Conservation (phyloP, 2,329 filamentous ascomycete species). For the Dothistroma pini region DNA sequence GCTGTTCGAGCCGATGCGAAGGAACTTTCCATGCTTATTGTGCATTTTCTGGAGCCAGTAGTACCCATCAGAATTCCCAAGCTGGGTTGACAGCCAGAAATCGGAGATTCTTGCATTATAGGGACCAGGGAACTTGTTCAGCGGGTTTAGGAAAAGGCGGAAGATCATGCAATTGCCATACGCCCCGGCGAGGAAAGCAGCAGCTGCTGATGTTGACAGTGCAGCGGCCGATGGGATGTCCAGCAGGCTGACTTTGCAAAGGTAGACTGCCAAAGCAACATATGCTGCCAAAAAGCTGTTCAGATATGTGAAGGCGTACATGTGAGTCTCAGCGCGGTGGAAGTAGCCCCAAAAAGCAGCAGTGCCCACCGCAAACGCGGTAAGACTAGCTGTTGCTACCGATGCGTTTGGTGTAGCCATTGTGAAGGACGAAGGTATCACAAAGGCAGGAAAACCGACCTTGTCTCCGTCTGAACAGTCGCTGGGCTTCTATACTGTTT, state of each 20-base stretch:
- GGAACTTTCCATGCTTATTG: constrained; percentile 34
- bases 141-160: constrained; percentile 35
- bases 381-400: constrained; percentile 2
- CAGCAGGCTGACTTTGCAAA: constrained; percentile 20
- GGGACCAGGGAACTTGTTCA: constrained; percentile 37
- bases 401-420: background rate
- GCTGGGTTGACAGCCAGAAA: constrained; percentile 32
- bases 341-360: constrained; percentile 26
- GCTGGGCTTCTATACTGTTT: background rate
- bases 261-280: constrained; percentile 14
- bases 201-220: constrained; percentile 10
- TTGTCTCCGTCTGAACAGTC: background rate
- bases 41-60: constrained; percentile 34
- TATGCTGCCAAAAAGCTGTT: constrained; percentile 22
- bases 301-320: constrained; percentile 27
- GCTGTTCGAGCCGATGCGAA: constrained; percentile 38
- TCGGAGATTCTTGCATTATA: constrained; percentile 33
- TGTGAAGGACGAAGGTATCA: background rate
- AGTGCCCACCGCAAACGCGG: constrained; percentile 13
- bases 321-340: constrained; percentile 29
- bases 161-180: constrained; percentile 37
- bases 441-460: background rate
- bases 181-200: constrained; percentile 23
- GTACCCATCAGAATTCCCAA: constrained; percentile 31
- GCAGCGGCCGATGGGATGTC: constrained; percentile 14